Evolutionary conservation across 306 rosid genomes (phyloP).

Genomic region (Ochetophila trinervis): DNA sequence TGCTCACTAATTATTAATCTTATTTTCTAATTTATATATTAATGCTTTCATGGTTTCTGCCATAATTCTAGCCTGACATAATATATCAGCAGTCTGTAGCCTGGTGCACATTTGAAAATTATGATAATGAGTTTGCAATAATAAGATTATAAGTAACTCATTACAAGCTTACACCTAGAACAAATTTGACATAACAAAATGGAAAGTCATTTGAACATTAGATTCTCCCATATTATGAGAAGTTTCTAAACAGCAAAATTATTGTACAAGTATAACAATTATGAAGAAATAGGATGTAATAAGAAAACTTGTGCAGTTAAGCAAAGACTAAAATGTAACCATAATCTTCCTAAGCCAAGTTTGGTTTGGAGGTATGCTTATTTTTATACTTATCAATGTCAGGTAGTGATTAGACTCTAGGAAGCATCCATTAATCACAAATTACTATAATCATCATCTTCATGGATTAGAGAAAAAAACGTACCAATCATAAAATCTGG

Average conservation of each 20-base stretch:
- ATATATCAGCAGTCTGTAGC: not conserved
- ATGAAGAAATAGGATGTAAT: not conserved
- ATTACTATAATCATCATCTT: not conserved
- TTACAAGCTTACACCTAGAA: not conserved
- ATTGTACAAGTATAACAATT: not conserved
- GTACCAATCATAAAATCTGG: constrained; percentile 28
- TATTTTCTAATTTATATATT: not conserved
- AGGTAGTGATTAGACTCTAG: not conserved
- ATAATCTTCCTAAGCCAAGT: not conserved
- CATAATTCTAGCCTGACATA: not conserved
- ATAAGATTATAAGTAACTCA: not conserved
- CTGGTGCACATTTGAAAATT: not conserved
- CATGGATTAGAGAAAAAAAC: constrained; percentile 13
- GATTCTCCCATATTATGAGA: not conserved
- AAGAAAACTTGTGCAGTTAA: not conserved
- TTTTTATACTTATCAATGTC: not conserved
- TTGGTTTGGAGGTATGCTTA: not conserved
- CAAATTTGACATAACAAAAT: not conserved
- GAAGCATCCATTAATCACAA: not conserved
- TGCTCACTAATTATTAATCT: not conserved
- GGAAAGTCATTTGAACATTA: not conserved
- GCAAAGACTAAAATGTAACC: not conserved
- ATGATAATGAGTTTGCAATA: not conserved
- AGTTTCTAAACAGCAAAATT: not conserved
- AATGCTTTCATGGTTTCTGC: not conserved